A percentile compares a stretch with the other conserved stretches of the same genome.
Evolutionary conservation across 306 rosid species (phyloP).

Genomic region (Glycyrrhiza uralensis): DNA sequence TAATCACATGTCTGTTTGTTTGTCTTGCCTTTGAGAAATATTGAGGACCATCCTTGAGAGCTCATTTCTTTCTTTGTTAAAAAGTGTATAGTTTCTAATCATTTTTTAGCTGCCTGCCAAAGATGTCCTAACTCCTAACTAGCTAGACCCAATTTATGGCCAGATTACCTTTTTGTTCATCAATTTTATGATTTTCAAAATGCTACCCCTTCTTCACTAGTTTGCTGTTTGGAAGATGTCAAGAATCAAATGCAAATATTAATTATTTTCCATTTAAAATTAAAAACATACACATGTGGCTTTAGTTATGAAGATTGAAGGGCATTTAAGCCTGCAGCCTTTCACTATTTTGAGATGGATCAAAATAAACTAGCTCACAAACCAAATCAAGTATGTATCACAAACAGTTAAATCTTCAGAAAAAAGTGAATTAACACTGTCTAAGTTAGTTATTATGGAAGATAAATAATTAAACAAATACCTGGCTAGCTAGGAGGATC

Average conservation of each 20-base stretch:
- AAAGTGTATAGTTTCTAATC: background rate
- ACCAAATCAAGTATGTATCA: background rate
- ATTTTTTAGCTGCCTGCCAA: background rate
- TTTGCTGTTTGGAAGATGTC: background rate
- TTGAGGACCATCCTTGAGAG: constrained; percentile 25
- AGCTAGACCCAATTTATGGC: background rate
- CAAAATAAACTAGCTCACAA: background rate
- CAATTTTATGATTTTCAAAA: constrained; percentile 6
- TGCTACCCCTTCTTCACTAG: background rate
- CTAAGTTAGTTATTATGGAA: background rate
- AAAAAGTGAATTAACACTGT: background rate
- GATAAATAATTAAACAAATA: constrained; percentile 11
- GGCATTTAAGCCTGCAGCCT: constrained; percentile 5
- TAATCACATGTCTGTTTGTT: constrained; percentile 38
- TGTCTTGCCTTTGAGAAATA: background rate
- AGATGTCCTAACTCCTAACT: background rate
- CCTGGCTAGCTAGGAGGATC: constrained; percentile 31
- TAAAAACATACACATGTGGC: background rate
- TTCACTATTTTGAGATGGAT: background rate
- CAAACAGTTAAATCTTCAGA: background rate
- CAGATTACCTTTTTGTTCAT: background rate
- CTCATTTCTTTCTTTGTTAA: background rate
- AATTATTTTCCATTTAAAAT: background rate
- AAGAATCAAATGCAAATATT: background rate
- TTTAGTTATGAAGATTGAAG: background rate